phyloP scores from a whole-genome alignment of 1,284 basidiomycete species.

The Lentinula novae-zelandiae region DNA sequence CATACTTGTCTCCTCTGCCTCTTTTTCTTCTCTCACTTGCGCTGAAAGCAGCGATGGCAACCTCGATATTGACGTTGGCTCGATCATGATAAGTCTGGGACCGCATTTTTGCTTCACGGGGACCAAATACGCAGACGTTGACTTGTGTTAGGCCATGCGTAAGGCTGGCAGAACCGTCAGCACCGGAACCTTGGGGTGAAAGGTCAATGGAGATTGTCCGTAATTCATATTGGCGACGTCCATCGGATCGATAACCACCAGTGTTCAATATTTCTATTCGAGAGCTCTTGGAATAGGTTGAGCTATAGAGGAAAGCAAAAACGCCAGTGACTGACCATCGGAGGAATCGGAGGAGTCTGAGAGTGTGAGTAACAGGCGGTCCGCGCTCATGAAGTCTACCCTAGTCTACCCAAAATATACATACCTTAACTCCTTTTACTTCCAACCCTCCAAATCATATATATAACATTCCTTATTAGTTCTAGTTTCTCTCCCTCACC shows the following conservation, averaged over 20 bases:
- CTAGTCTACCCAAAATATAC: background rate
- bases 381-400: too few species aligned
- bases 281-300: conserved; percentile 48
- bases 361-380: background rate
- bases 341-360: background rate
- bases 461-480: background rate
- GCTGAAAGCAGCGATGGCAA: conserved; percentile 84
- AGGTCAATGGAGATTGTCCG: conserved; percentile 81
- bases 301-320: conserved; percentile 7
- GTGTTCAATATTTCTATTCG: conserved; percentile 88
- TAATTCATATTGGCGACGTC: conserved; percentile 86
- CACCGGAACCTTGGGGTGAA: conserved; percentile 61
- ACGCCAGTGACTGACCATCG: conserved; percentile 22
- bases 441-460: background rate
- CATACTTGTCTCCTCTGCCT: conserved; percentile 85
- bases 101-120: conserved; percentile 79
- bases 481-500: background rate
- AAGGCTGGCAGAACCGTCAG: conserved; percentile 84
- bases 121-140: conserved; percentile 85
- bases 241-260: conserved; percentile 87
- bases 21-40: conserved; percentile 75
- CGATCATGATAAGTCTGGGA: conserved; percentile 78
- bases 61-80: conserved; percentile 83
- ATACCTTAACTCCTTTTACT: background rate
- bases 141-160: conserved; percentile 91